Evolutionary conservation across 2,329 filamentous ascomycete species (phyloP).

Genomic region (Lecanosticta acicola): DNA sequence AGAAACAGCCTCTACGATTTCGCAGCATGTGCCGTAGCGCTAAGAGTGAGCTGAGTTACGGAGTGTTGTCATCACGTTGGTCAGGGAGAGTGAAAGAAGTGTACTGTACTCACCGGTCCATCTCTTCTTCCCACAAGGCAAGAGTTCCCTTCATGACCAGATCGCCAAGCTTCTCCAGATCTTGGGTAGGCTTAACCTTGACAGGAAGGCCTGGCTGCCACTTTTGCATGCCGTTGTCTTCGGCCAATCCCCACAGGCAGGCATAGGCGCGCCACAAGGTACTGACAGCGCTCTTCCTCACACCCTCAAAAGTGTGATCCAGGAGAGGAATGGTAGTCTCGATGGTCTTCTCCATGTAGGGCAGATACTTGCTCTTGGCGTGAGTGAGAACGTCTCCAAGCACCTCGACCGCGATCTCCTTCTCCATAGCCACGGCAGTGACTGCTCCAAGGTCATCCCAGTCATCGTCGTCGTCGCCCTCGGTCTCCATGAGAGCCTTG

Average conservation of each 20-base stretch:
- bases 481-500: constrained; percentile 43
- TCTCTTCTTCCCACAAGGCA: constrained; percentile 80
- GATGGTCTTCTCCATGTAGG: constrained; percentile 84
- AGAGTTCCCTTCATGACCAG: constrained; percentile 80
- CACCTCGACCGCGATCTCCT: constrained; percentile 94
- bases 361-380: constrained; percentile 71
- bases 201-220: constrained; percentile 86
- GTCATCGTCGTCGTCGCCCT: constrained; percentile 69
- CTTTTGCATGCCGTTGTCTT: constrained; percentile 70
- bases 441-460: constrained; percentile 80
- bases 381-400: constrained; percentile 87
- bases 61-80: constrained; percentile 75
- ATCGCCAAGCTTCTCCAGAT: constrained; percentile 78
- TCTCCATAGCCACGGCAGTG: constrained; percentile 86
- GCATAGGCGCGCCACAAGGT: constrained; percentile 92
- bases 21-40: constrained; percentile 50
- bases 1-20: constrained; percentile 45
- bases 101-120: constrained; percentile 71
- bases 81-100: constrained; percentile 12
- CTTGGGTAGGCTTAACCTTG: constrained; percentile 68
- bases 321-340: constrained; percentile 73
- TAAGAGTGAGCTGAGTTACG: constrained; percentile 99
- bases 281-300: constrained; percentile 83
- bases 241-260: constrained; percentile 80
- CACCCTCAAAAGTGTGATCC: constrained; percentile 87